Conservation (phyloP, 1,284 basidiomycete genomes). For the Anthracocystis panici-leucophaei region DNA sequence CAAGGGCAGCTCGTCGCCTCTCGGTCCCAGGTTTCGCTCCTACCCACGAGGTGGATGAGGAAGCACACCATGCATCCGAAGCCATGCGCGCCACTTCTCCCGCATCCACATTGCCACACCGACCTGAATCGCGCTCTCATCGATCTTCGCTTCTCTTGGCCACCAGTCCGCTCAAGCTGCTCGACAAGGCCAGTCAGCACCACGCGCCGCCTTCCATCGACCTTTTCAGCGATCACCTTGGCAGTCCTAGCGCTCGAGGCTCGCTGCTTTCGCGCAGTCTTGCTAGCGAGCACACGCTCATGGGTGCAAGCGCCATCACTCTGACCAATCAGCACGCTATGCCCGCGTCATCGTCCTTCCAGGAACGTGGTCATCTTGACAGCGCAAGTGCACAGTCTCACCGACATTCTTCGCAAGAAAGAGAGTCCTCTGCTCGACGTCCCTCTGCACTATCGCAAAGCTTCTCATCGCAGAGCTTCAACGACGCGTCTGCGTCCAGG, state of each 20-base stretch:
- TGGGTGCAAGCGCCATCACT: slow-evolving; percentile 55
- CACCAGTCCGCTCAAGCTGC: slow-evolving; percentile 52
- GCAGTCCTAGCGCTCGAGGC: slow-evolving; percentile 41
- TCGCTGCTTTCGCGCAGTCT: slow-evolving; percentile 49
- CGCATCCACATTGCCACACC: slow-evolving; percentile 12
- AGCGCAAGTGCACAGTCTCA: slow-evolving; percentile 5
- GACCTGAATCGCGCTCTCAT: slow-evolving; percentile 20
- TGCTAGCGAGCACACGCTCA: slow-evolving; percentile 55
- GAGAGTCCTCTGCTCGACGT: slow-evolving; percentile 2
- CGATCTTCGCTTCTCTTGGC: slow-evolving; percentile 35
- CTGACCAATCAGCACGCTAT: slow-evolving; percentile 28
- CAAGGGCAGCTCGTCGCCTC: slow-evolving; percentile 22
- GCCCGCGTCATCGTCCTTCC: slow-evolving; percentile 3
- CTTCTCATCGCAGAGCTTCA: slow-evolving; percentile 25
- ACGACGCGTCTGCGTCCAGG: slow-evolving; percentile 13
- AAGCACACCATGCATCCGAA: slow-evolving; percentile 6
- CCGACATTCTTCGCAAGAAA: slow-evolving; percentile 13
- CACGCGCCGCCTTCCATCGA: slow-evolving; percentile 55
- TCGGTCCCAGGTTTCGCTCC: slow-evolving; percentile 39
- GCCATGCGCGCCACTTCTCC: slow-evolving; percentile 22
- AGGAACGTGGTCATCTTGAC: slow-evolving; percentile 12
- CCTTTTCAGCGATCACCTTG: slow-evolving; percentile 46
- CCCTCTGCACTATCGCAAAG: slow-evolving; percentile 30
- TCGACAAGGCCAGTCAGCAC: slow-evolving; percentile 50
- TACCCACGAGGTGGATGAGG: slow-evolving; percentile 31